phyloP scores from a whole-genome alignment of 768 basidiomycete species.

The Podaxis carcinomalis region DNA sequence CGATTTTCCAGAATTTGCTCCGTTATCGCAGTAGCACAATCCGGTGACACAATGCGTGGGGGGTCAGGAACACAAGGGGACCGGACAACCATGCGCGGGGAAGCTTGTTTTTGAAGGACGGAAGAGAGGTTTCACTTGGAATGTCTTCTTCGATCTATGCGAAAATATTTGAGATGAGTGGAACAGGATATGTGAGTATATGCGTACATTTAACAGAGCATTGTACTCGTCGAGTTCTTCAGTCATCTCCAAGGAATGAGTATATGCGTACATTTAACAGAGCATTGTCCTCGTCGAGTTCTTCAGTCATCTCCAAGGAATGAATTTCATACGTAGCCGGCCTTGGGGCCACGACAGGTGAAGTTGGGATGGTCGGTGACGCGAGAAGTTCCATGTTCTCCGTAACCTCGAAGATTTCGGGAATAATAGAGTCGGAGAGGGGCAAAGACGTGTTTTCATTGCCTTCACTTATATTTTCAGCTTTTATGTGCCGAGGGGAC shows the following conservation, averaged over 20 bases:
- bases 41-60: neutral
- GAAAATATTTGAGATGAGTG: neutral
- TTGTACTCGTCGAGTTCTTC: neutral
- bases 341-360: neutral
- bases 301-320: neutral
- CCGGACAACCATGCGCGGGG: neutral
- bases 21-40: neutral
- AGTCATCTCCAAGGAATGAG: neutral
- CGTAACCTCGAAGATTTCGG: conserved; percentile 25
- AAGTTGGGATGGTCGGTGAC: neutral
- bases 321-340: neutral
- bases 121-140: neutral
- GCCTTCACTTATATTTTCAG: neutral
- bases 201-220: neutral
- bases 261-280: neutral
- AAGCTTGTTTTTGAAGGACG: neutral
- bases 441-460: conserved; percentile 18
- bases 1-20: neutral
- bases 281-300: neutral
- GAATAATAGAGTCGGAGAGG: conserved; percentile 21
- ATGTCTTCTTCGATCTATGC: neutral
- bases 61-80: neutral
- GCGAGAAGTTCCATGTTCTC: conserved; percentile 8
- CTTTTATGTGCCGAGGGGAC: neutral
- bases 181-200: neutral